Conservation (phyloP, 345 rosid genomes). For the Hibiscus syriacus region DNA sequence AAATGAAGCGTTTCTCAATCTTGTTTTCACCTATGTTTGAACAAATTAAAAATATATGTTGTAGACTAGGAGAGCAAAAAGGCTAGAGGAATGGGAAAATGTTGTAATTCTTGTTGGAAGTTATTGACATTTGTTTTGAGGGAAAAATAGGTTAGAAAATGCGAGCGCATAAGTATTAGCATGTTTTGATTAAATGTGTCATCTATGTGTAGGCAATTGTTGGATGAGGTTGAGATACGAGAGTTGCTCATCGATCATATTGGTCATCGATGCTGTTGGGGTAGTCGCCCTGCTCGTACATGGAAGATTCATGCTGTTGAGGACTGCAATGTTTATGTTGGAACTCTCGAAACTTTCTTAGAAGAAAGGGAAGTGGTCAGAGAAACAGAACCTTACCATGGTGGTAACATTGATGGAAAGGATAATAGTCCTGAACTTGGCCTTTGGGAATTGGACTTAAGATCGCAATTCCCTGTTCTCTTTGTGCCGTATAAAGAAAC, state of each 20-base stretch:
- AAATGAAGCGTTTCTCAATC: not conserved
- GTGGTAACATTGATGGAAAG: conserved; percentile 46
- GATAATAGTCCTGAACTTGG: conserved; percentile 51
- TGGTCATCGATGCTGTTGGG: conserved; percentile 97
- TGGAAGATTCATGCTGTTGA: conserved; percentile 86
- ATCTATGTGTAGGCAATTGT: conserved; percentile 43
- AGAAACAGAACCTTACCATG: conserved; percentile 57
- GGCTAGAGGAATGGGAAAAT: not conserved
- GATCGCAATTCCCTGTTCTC: conserved; percentile 71
- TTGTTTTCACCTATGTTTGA: not conserved
- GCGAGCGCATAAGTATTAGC: not conserved
- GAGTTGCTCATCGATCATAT: conserved; percentile 92
- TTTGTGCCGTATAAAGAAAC: conserved; percentile 64
- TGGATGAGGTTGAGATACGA: conserved; percentile 89
- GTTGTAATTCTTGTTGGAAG: not conserved
- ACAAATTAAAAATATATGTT: not conserved
- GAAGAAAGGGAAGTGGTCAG: conserved; percentile 74
- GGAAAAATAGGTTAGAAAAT: not conserved
- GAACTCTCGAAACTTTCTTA: conserved; percentile 80
- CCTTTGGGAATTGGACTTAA: conserved; percentile 73
- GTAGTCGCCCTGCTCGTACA: conserved; percentile 92
- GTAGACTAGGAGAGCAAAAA: not conserved
- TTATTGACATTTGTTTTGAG: not conserved
- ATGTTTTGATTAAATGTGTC: conserved; percentile 4
- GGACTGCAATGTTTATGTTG: conserved; percentile 94